phyloP scores from a whole-genome alignment of 2,329 filamentous ascomycete species.

The Beauveria caledonica region DNA sequence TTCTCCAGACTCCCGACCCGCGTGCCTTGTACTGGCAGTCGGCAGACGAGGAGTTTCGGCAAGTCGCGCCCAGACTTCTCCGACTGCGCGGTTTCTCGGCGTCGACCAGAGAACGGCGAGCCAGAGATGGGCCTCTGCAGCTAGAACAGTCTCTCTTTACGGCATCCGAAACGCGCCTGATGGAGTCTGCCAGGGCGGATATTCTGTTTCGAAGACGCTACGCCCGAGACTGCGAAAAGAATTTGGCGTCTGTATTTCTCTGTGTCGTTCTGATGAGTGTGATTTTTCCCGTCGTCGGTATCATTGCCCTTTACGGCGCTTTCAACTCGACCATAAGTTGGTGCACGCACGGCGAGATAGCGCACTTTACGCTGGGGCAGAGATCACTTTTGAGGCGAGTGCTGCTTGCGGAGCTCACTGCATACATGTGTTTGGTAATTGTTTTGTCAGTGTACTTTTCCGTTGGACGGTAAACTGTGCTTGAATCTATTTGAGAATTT shows the following conservation, averaged over 20 bases:
- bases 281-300: slow-evolving; percentile 38
- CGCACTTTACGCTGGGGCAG: slow-evolving; percentile 27
- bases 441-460: slow-evolving; percentile 25
- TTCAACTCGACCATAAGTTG: slow-evolving; percentile 40
- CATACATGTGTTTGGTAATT: slow-evolving; percentile 25
- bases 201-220: slow-evolving; percentile 22
- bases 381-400: slow-evolving; percentile 26
- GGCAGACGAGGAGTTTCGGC: slow-evolving; percentile 9
- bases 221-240: slow-evolving; percentile 20
- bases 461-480: slow-evolving; percentile 3
- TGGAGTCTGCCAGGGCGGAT: slow-evolving; percentile 23
- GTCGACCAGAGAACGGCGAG: slow-evolving; percentile 15
- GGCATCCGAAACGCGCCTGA: slow-evolving; percentile 23
- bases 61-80: slow-evolving; percentile 14
- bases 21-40: slow-evolving; percentile 4
- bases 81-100: slow-evolving; percentile 20
- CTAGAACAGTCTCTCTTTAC: slow-evolving; percentile 19
- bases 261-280: slow-evolving; percentile 30
- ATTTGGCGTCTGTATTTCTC: slow-evolving; percentile 30
- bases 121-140: slow-evolving; percentile 1
- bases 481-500: slow-evolving; percentile 6
- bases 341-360: slow-evolving; percentile 39
- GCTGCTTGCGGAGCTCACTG: slow-evolving; percentile 27
- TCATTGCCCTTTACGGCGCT: slow-evolving; percentile 35
- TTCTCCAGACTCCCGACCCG: slow-evolving; percentile 4